phyloP scores from a whole-genome alignment of 2,329 filamentous ascomycete genomes.

The Ceratocystis variospora region DNA sequence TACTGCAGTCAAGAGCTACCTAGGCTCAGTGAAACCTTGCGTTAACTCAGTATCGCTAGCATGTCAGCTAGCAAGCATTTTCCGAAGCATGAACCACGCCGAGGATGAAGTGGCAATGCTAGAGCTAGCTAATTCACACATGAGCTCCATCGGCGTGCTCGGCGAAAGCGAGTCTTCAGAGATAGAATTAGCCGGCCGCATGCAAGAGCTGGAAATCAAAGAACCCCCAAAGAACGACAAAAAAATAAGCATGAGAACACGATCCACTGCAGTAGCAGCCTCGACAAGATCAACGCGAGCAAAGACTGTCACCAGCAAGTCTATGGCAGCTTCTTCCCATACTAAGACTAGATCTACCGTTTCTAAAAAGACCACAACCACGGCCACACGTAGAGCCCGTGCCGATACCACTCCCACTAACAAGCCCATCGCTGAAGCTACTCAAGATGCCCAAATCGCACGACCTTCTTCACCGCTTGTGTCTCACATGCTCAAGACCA shows the following conservation, averaged over 20 bases:
- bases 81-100: conserved; percentile 35
- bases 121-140: conserved; percentile 36
- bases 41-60: conserved; percentile 28
- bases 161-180: conserved; percentile 6
- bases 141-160: conserved; percentile 22
- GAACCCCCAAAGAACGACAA: conserved; percentile 14
- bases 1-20: conserved; percentile 10
- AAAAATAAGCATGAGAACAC: conserved; percentile 3
- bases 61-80: conserved; percentile 44
- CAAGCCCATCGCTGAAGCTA: neutral
- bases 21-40: conserved; percentile 7
- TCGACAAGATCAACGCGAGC: conserved; percentile 19
- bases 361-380: neutral
- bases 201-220: conserved; percentile 27
- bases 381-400: neutral
- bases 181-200: conserved; percentile 23
- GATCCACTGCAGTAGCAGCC: conserved; percentile 22
- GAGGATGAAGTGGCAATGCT: conserved; percentile 34
- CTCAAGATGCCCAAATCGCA: neutral
- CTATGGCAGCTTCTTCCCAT: neutral
- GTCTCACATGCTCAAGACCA: conserved; percentile 25
- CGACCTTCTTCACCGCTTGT: neutral
- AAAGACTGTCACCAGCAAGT: conserved; percentile 17
- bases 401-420: conserved; percentile 5
- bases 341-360: neutral